Base-by-base conservation (phyloP, 345 rosid genomes). In the Theobroma cacao region DNA sequence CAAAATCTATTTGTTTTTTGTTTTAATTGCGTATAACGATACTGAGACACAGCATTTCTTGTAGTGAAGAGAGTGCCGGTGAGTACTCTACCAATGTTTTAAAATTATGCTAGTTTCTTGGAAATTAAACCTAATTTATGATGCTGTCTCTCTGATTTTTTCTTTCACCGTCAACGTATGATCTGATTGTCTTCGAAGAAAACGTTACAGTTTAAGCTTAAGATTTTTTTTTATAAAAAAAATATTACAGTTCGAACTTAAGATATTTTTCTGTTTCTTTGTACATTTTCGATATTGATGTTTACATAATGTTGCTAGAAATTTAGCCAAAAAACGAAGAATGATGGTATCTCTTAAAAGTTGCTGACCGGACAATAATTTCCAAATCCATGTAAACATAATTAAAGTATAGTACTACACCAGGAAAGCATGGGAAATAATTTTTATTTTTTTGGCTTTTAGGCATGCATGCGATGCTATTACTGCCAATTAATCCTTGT, bases 11-110 rank as follows among this genome's bases (percentile, higher is more conserved):
- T 15, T 17, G n/a, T 31, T 14, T 5, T 5, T 6, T 17, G 11
- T 24, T 22, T 58, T 26, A 20, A 15, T n/a, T 60, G 38, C 65
- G 11, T 30, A 24, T 59, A 60, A 60, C 34, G 18, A 28, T 13
- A 30, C 64, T n/a, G n/a, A n/a, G n/a, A n/a, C 41, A 38, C 7
- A 4, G 41, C 41, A 38, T 38, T 38, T 38, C 7, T 14, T 52
- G 66, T 14, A 5, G 28, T 76, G 52, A 77, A 77, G 72, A 48
- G 75, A 74, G 81, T 82, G 80, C 79, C 79, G 81, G 81, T 84
- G 76, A 79, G 76, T 47, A 77, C 80, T 81, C 81, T 38, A 55
- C 43, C n/a, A 0, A 69, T 70, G 74, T 47, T 72, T 72, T 50
- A 18, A 50, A 41, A 52, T 11, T 34, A 2, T 43, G 60, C 41